phyloP scores from a whole-genome alignment of 352 stramenopile species.

The Blastocystis sp. region DNA sequence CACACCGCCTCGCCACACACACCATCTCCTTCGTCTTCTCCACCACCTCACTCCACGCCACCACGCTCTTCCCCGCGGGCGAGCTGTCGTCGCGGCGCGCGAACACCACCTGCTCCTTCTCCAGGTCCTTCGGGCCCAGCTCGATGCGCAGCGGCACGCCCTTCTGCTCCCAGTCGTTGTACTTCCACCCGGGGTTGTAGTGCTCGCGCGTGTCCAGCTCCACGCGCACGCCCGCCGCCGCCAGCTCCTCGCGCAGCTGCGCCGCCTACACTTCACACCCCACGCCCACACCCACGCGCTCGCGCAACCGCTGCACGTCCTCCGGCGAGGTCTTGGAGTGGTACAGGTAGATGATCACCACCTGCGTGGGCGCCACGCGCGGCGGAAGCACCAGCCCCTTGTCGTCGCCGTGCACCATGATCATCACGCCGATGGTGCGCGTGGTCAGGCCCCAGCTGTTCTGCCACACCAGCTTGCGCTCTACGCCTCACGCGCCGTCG shows the following conservation, averaged over 20 bases:
- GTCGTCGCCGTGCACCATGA: slow-evolving; percentile 99
- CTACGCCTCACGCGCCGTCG: slow-evolving; percentile 74
- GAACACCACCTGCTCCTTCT: slow-evolving; percentile 86
- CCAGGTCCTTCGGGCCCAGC: slow-evolving; percentile 91
- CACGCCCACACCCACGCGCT: not conserved
- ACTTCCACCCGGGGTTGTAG: slow-evolving; percentile 94
- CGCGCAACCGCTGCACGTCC: slow-evolving; percentile 54
- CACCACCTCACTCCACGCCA: slow-evolving; percentile 69
- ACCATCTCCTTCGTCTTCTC: slow-evolving; percentile 27
- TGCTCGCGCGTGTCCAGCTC: slow-evolving; percentile 89
- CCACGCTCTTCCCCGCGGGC: slow-evolving; percentile 72
- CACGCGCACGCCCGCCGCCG: slow-evolving; percentile 81
- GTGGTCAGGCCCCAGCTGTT: slow-evolving; percentile 98
- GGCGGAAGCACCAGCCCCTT: slow-evolving; percentile 96
- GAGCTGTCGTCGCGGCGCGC: slow-evolving; percentile 86
- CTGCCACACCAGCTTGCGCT: slow-evolving; percentile 85
- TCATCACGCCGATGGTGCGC: slow-evolving; percentile 95
- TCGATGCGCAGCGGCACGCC: slow-evolving; percentile 95
- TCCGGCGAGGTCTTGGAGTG: slow-evolving; percentile 45
- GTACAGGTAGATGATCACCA: slow-evolving; percentile 87
- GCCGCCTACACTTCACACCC: slow-evolving; percentile 71
- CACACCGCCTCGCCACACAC: not conserved
- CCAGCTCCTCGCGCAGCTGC: slow-evolving; percentile 73
- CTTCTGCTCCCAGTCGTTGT: slow-evolving; percentile 99
- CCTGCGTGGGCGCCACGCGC: slow-evolving; percentile 90